phyloP scores from a whole-genome alignment of 1,139 yeast species.

The Sugiyamaella castrensis region DNA sequence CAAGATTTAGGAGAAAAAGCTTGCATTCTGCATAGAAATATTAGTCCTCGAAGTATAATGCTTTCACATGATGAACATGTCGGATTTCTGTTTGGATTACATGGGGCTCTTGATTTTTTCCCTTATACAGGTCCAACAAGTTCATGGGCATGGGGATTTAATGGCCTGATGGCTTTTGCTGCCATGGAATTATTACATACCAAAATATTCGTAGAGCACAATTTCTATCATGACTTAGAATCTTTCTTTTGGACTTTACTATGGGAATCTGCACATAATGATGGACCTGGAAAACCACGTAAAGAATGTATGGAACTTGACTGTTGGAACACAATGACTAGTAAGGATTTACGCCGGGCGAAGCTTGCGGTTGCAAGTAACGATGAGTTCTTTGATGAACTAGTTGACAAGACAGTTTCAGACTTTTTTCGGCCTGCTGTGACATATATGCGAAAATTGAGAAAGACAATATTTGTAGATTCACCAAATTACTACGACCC shows the following conservation, averaged over 20 bases:
- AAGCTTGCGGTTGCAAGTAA: constrained; percentile 14
- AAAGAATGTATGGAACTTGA: constrained; percentile 12
- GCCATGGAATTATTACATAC: constrained; percentile 13
- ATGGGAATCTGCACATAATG: constrained; percentile 14
- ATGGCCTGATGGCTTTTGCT: constrained; percentile 8
- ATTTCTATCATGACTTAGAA: constrained; percentile 15
- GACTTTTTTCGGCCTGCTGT: constrained; percentile 12
- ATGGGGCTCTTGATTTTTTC: constrained; percentile 12
- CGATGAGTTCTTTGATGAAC: constrained; percentile 15
- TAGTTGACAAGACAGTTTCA: constrained; percentile 4
- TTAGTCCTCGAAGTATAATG: constrained; percentile 11
- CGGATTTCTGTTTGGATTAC: constrained; percentile 10
- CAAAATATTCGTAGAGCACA: constrained; percentile 12
- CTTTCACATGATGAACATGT: constrained; percentile 10
- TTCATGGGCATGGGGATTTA: constrained; percentile 13
- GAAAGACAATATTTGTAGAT: constrained; percentile 5
- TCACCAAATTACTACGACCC: constrained; percentile 12
- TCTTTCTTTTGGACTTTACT: constrained; percentile 15
- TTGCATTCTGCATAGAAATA: constrained; percentile 12
- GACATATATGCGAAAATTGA: constrained; percentile 6
- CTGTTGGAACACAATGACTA: constrained; percentile 14
- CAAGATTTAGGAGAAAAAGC: constrained; percentile 7
- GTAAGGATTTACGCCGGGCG: constrained; percentile 10
- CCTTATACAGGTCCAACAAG: not conserved
- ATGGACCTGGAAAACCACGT: constrained; percentile 10